phyloP scores from a whole-genome alignment of 2,329 filamentous ascomycete species.

The Colletotrichum sp. region DNA sequence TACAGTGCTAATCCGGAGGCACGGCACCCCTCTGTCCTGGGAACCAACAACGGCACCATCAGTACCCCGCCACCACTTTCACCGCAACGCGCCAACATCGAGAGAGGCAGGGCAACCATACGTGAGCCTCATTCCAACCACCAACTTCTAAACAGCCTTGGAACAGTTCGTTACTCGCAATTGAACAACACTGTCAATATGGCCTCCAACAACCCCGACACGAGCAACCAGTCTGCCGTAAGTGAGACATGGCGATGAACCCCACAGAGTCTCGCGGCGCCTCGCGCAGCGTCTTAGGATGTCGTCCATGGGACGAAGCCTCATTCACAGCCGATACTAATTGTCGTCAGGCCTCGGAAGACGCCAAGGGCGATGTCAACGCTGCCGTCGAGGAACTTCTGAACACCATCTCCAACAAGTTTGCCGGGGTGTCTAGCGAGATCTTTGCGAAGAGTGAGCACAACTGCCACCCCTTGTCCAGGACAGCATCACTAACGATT shows the following conservation, averaged over 20 bases:
- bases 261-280: not conserved
- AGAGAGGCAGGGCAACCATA: not conserved
- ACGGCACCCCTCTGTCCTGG: not conserved
- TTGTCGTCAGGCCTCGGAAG: conserved; percentile 41
- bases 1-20: not conserved
- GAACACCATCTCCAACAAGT: conserved; percentile 84
- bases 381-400: conserved; percentile 86
- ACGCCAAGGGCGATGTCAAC: conserved; percentile 66
- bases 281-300: not conserved
- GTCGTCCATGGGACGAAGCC: not conserved
- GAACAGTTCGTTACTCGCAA: not conserved
- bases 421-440: conserved; percentile 82
- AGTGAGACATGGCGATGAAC: conserved; percentile 19
- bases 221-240: conserved; percentile 40
- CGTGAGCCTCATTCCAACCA: not conserved
- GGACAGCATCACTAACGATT: not conserved
- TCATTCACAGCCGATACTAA: not conserved
- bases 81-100: not conserved
- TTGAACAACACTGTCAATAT: conserved; percentile 27
- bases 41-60: not conserved
- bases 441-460: conserved; percentile 85
- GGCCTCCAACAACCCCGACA: conserved; percentile 42
- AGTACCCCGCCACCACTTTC: not conserved
- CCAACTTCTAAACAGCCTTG: not conserved
- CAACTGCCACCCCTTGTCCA: not conserved